phyloP scores from a whole-genome alignment of 2,329 filamentous ascomycete genomes.

The Arthrobotrys conoides region DNA sequence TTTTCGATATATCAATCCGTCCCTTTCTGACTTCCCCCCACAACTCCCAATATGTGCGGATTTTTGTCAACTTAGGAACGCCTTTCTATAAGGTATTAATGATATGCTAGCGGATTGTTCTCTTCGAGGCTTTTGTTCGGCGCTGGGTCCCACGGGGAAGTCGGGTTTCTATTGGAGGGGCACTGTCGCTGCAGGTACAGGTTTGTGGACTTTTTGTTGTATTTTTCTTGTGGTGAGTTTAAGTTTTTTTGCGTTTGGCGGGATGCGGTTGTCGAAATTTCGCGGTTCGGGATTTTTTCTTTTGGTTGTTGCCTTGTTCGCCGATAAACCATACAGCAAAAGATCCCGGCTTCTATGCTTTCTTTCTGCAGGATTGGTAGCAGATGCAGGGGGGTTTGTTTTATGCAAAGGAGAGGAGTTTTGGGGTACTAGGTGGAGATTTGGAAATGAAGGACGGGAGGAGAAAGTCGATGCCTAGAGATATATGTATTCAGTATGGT shows the following conservation, averaged over 20 bases:
- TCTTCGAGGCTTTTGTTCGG: not conserved
- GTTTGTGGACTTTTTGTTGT: slow-evolving; percentile 26
- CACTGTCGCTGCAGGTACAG: not conserved
- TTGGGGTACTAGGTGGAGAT: slow-evolving; percentile 26
- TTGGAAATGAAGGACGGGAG: slow-evolving; percentile 18
- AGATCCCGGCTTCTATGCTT: not conserved
- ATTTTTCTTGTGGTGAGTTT: slow-evolving; percentile 21
- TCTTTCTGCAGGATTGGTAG: not conserved
- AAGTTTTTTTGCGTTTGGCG: slow-evolving; percentile 1
- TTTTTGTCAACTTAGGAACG: not conserved
- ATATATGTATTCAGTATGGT: not conserved
- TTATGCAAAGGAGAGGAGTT: not conserved
- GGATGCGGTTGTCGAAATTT: not conserved
- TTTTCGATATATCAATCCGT: not conserved
- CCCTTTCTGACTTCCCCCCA: not conserved
- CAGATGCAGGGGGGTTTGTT: not conserved
- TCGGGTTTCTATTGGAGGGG: not conserved
- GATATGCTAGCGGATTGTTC: not conserved
- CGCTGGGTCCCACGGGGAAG: not conserved
- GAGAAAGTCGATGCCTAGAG: slow-evolving; percentile 9
- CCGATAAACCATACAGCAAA: not conserved
- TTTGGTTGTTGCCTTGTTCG: slow-evolving; percentile 4
- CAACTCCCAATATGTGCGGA: not conserved
- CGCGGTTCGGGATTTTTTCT: slow-evolving; percentile 35
- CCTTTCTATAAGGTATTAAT: not conserved